phyloP scores from a whole-genome alignment of 768 basidiomycete species.

The Boletus reticulatus region DNA sequence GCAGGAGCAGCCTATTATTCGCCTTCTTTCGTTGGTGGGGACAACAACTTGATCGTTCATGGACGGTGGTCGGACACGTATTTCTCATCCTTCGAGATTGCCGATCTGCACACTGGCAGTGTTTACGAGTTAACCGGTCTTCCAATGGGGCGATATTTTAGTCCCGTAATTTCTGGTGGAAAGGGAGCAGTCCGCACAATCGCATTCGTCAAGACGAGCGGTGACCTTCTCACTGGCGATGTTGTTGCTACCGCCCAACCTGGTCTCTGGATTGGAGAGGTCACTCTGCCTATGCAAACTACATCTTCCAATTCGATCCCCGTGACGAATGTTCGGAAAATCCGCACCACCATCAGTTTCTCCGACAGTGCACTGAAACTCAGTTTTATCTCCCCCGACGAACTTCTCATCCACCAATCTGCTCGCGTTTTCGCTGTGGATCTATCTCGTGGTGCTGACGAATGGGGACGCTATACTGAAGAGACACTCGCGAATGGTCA shows the following conservation, averaged over 20 bases:
- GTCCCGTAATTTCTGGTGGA: slow-evolving; percentile 49
- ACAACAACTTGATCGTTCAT: slow-evolving; percentile 52
- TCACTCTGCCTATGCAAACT: slow-evolving; percentile 44
- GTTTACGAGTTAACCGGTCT: slow-evolving; percentile 53
- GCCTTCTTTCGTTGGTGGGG: slow-evolving; percentile 50
- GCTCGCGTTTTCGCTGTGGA: slow-evolving; percentile 49
- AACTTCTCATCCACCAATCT: slow-evolving; percentile 60
- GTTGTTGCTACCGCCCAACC: slow-evolving; percentile 61
- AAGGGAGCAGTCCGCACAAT: slow-evolving; percentile 44
- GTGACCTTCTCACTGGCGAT: slow-evolving; percentile 58
- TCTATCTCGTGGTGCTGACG: slow-evolving; percentile 43
- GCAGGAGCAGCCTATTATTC: slow-evolving; percentile 58
- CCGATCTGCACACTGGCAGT: slow-evolving; percentile 44
- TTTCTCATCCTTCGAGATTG: slow-evolving; percentile 66
- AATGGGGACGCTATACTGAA: slow-evolving; percentile 47
- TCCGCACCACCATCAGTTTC: slow-evolving; percentile 50
- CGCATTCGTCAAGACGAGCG: slow-evolving; percentile 63
- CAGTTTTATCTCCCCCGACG: slow-evolving; percentile 54
- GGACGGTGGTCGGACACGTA: slow-evolving; percentile 64
- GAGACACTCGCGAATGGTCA: slow-evolving; percentile 50
- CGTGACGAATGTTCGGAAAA: slow-evolving; percentile 47
- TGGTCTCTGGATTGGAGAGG: slow-evolving; percentile 64
- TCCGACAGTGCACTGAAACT: slow-evolving; percentile 45
- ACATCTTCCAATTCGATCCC: slow-evolving; percentile 29
- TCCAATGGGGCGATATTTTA: slow-evolving; percentile 64